A percentile compares a stretch with the other conserved stretches of the same genome.
Conservation (phyloP, 2,329 filamentous ascomycete species). For the Sclerotinia spermophila region DNA sequence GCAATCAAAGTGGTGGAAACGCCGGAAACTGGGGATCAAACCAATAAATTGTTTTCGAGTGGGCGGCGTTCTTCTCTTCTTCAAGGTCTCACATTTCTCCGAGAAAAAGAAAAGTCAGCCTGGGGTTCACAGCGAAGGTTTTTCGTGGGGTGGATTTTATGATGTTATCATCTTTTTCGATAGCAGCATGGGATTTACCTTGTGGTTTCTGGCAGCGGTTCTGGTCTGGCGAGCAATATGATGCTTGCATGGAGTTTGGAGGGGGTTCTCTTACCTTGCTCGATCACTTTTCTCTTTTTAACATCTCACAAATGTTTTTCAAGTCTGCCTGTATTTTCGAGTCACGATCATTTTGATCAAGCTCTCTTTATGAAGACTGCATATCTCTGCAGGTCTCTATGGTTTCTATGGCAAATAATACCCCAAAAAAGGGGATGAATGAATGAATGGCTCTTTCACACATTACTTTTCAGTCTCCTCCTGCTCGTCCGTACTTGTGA, state of each 20-base stretch:
- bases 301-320: constrained; percentile 26
- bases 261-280: constrained; percentile 31
- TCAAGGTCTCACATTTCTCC: background rate
- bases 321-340: constrained; percentile 29
- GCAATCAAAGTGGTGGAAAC: constrained; percentile 12
- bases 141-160: constrained; percentile 35
- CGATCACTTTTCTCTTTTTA: constrained; percentile 30
- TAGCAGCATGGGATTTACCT: constrained; percentile 29
- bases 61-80: constrained; percentile 9
- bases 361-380: constrained; percentile 32
- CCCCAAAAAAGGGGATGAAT: constrained; percentile 21
- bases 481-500: constrained; percentile 53
- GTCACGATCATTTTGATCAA: constrained; percentile 35
- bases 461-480: constrained; percentile 52
- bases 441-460: constrained; percentile 33
- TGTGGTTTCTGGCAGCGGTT: constrained; percentile 37
- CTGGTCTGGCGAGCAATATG: constrained; percentile 32
- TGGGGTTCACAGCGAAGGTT: constrained; percentile 36
- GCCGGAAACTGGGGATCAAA: constrained; percentile 15
- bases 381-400: constrained; percentile 30
- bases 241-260: constrained; percentile 38
- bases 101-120: constrained; percentile 36
- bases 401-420: constrained; percentile 33
- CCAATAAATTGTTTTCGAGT: constrained; percentile 12
- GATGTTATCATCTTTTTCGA: constrained; percentile 28